A percentile compares a stretch with the other conserved stretches of the same genome.
These are phyloP conservation scores for Ogataea paraovalis DNA, from an alignment of 805 yeast species.

Conservation along the genomic window DNA sequence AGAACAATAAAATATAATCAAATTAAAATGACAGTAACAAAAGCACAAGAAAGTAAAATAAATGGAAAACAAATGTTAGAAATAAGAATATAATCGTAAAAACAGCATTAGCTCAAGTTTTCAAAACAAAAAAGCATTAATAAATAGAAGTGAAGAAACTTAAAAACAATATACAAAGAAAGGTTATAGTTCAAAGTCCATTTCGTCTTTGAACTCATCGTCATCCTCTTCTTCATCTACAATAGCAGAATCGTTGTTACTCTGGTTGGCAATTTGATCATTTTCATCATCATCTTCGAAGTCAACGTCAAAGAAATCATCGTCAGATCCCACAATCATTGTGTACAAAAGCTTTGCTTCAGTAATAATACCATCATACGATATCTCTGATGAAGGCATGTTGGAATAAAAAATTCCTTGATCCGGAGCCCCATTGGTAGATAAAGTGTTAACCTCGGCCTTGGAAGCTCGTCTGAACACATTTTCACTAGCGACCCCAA, in stretches of 20 bases:
- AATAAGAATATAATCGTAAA: not conserved
- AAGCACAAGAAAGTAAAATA: not conserved
- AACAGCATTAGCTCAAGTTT: not conserved
- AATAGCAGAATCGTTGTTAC: conserved; percentile 30
- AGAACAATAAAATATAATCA: not conserved
- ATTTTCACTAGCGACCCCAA: conserved; percentile 45
- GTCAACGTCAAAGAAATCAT: conserved; percentile 94
- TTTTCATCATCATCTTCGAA: conserved; percentile 89
- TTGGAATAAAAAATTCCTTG: conserved; percentile 44
- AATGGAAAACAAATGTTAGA: not conserved
- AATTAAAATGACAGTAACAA: not conserved
- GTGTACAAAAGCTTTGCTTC: conserved; percentile 75
- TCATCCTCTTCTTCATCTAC: conserved; percentile 35
- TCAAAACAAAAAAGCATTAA: not conserved
- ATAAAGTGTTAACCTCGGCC: conserved; percentile 5
- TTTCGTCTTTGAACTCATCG: conserved; percentile 31
- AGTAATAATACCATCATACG: conserved; percentile 86
- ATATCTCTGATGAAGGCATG: conserved; percentile 80
- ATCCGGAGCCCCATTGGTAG: conserved; percentile 39
- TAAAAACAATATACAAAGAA: not conserved
- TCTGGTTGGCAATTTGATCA: not conserved
- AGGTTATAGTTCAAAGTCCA: conserved; percentile 34
- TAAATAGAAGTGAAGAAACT: not conserved
- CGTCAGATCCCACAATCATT: conserved; percentile 84
- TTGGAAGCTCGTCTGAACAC: conserved; percentile 33